Evolutionary conservation across 805 yeast genomes (phyloP).

Genomic region (Wickerhamiella vanderwaltii): DNA sequence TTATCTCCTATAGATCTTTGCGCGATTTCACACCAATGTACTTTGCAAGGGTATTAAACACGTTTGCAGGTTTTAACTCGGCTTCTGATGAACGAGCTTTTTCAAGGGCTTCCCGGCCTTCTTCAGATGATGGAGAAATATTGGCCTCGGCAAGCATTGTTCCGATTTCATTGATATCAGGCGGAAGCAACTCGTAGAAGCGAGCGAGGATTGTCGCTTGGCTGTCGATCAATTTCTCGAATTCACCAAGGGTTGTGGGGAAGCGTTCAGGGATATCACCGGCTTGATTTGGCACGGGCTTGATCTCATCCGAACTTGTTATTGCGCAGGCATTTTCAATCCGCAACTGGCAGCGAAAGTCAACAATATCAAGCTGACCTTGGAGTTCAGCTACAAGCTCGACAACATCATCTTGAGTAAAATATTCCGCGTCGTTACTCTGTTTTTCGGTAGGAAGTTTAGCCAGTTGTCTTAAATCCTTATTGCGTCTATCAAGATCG

Average conservation of each 20-base stretch:
- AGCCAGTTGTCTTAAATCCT: conserved; percentile 5
- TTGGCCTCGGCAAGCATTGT: conserved; percentile 7
- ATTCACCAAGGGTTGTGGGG: conserved; percentile 48
- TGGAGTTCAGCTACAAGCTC: conserved; percentile 84
- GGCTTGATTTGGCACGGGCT: conserved; percentile 65
- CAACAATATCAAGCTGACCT: conserved; percentile 65
- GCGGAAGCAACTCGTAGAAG: conserved; percentile 69
- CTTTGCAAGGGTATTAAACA: conserved; percentile 1
- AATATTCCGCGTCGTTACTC: conserved; percentile 23
- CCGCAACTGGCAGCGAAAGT: conserved; percentile 65
- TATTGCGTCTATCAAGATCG: conserved; percentile 18
- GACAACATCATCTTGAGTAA: conserved; percentile 71
- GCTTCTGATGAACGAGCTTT: conserved; percentile 4
- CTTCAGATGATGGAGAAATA: neutral
- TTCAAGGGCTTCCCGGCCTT: conserved; percentile 7
- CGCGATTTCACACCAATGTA: conserved; percentile 3
- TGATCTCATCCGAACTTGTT: conserved; percentile 36
- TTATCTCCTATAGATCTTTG: no score
- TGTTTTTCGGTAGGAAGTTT: conserved; percentile 9
- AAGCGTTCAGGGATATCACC: conserved; percentile 48
- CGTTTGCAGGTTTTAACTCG: neutral
- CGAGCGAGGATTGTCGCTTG: conserved; percentile 44
- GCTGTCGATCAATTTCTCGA: conserved; percentile 35
- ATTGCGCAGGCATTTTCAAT: conserved; percentile 46
- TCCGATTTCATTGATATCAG: conserved; percentile 31